Conservation (phyloP, 352 stramenopile species). For the Phytophthora nicotianae region DNA sequence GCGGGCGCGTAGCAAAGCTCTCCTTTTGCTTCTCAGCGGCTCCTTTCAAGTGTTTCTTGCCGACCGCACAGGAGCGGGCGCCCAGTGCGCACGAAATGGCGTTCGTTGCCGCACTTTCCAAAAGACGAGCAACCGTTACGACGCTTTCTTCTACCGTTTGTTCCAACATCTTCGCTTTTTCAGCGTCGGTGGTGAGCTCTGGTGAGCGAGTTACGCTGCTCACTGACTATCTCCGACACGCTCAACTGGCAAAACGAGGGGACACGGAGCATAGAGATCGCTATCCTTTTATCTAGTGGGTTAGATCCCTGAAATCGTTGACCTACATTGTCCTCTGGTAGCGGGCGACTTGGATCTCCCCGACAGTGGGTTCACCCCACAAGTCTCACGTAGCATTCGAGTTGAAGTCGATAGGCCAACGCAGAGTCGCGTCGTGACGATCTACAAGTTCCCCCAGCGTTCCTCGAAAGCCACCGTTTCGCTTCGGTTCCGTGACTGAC, state of each 20-base stretch:
- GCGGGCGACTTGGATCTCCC: not conserved
- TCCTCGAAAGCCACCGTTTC: constrained; percentile 13
- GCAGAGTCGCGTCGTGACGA: constrained; percentile 26
- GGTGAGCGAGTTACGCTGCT: not conserved
- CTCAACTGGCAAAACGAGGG: constrained; percentile 30
- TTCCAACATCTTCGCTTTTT: constrained; percentile 20
- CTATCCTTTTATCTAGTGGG: too few species aligned
- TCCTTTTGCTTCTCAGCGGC: constrained; percentile 27
- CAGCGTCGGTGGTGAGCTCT: not conserved
- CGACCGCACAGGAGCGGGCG: not conserved
- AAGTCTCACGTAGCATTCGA: constrained; percentile 5
- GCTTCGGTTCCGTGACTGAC: constrained; percentile 5
- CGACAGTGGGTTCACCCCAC: not conserved
- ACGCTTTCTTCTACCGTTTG: constrained; percentile 40
- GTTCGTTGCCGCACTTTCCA: constrained; percentile 24
- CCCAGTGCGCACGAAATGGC: constrained; percentile 21
- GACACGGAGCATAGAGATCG: constrained; percentile 17
- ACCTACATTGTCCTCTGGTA: not conserved
- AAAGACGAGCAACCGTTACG: constrained; percentile 37
- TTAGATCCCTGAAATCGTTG: not conserved
- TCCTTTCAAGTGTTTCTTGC: constrained; percentile 35
- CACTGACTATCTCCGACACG: constrained; percentile 32
- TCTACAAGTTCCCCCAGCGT: not conserved
- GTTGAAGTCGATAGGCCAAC: constrained; percentile 19
- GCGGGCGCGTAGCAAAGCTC: constrained; percentile 10